Percentiles rank a stretch among this genome's conserved stretches.
Conservation (phyloP, 2,329 filamentous ascomycete species). For the Coleophoma cylindrospora region DNA sequence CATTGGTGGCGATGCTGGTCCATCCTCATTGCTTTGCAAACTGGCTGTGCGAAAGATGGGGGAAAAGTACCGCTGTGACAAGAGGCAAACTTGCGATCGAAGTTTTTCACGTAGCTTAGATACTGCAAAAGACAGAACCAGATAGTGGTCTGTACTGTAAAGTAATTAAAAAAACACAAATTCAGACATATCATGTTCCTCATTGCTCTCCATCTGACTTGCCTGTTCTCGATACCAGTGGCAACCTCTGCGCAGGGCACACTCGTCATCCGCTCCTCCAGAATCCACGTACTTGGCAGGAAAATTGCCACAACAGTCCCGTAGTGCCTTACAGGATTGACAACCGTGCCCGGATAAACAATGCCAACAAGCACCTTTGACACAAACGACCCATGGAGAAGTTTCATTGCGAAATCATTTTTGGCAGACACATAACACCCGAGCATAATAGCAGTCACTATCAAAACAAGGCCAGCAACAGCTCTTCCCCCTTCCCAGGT, state of each 20-base stretch:
- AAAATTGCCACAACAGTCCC: neutral
- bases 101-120: neutral
- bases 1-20: constrained; percentile 12
- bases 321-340: neutral
- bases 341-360: neutral
- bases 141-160: constrained; percentile 10
- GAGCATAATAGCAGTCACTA: too few relatives aligned
- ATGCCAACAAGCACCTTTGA: too few relatives aligned
- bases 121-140: constrained; percentile 1
- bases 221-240: too few relatives aligned
- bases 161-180: constrained; percentile 7
- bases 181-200: neutral
- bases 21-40: constrained; percentile 4
- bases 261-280: too few relatives aligned
- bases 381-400: too few relatives aligned
- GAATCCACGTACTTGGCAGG: too few relatives aligned
- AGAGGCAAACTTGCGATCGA: neutral
- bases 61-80: neutral
- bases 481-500: too few relatives aligned
- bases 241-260: too few relatives aligned
- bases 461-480: too few relatives aligned
- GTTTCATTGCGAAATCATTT: too few relatives aligned
- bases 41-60: neutral
- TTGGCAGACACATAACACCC: too few relatives aligned
- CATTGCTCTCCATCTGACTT: neutral